Percentiles rank a stretch among this genome's conserved stretches.
These are phyloP conservation scores for Eustoma russellianum DNA, from an alignment of 257 asterid genomes.

Conservation along the genomic window DNA sequence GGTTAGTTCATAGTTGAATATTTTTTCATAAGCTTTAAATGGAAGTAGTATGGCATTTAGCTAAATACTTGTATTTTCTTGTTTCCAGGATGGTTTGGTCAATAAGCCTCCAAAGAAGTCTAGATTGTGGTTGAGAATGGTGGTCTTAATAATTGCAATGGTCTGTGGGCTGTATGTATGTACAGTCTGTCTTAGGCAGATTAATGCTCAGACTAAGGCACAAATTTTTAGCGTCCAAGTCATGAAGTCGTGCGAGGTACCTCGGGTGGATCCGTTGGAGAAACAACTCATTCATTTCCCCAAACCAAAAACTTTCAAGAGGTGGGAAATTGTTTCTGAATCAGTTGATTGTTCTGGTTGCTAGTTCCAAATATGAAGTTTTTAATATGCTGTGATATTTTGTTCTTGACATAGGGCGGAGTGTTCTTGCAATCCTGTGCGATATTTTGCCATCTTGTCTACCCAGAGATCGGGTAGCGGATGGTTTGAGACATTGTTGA, in stretches of 20 bases:
- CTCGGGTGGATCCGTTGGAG: conserved; percentile 46
- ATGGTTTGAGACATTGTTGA: conserved; percentile 19
- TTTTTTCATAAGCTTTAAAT: neutral
- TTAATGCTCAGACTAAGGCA: conserved; percentile 25
- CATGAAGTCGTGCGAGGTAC: conserved; percentile 42
- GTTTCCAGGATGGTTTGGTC: conserved; percentile 55
- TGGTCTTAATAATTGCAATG: conserved; percentile 64
- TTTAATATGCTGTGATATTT: no score
- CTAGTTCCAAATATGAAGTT: no score
- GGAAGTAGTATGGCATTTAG: conserved; percentile 6
- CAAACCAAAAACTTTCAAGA: conserved; percentile 39
- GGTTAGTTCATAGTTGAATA: no score
- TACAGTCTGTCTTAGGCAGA: conserved; percentile 65
- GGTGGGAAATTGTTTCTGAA: no score
- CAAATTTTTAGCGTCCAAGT: conserved; percentile 33
- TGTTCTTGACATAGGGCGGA: conserved; percentile 9
- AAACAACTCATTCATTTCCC: conserved; percentile 62
- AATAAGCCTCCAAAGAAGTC: conserved; percentile 55
- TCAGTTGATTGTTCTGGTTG: no score
- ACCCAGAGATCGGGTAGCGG: conserved; percentile 22
- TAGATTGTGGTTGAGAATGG: conserved; percentile 55
- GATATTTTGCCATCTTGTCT: conserved; percentile 12
- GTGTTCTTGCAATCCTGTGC: conserved; percentile 16
- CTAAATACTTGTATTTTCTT: conserved; percentile 13
- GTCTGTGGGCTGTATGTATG: conserved; percentile 71